phyloP scores from a whole-genome alignment of 163 green algal genomes.

The Prototheca cutis region DNA sequence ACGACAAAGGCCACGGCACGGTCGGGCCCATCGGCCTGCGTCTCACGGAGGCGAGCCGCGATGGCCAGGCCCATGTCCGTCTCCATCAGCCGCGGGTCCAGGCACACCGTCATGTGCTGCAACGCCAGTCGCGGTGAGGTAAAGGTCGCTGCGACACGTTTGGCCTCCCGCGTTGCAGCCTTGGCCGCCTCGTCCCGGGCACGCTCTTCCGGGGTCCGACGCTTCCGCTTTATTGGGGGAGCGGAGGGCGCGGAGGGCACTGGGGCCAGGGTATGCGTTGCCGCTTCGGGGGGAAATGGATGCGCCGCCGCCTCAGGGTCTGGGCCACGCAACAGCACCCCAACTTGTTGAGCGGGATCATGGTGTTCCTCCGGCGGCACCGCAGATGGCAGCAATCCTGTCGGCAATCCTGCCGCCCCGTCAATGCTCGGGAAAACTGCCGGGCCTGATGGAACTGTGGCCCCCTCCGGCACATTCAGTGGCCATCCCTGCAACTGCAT shows the following conservation, averaged over 20 bases:
- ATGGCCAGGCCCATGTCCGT: conserved; percentile 1
- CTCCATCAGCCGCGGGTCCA: not conserved
- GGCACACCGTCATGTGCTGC: not conserved
- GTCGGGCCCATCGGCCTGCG: not conserved
- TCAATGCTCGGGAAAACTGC: no score
- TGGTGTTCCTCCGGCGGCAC: no score
- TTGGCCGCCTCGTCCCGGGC: not conserved
- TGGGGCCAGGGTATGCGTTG: no score
- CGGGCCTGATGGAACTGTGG: no score
- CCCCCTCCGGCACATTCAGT: no score
- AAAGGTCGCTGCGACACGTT: not conserved
- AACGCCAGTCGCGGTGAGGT: not conserved
- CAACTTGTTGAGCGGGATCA: no score
- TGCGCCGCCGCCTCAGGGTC: no score
- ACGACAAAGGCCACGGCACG: not conserved
- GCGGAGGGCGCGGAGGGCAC: not conserved
- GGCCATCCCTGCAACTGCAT: no score
- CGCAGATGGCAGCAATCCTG: no score
- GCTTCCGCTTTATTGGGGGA: not conserved
- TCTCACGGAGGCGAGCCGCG: not conserved
- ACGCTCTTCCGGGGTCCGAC: not conserved
- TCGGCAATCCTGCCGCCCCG: no score
- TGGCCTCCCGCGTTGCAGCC: not conserved
- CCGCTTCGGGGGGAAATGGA: no score
- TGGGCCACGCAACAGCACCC: no score